Evolutionary conservation across 345 rosid species (phyloP).

Genomic region (Eucalyptus fibrosa): DNA sequence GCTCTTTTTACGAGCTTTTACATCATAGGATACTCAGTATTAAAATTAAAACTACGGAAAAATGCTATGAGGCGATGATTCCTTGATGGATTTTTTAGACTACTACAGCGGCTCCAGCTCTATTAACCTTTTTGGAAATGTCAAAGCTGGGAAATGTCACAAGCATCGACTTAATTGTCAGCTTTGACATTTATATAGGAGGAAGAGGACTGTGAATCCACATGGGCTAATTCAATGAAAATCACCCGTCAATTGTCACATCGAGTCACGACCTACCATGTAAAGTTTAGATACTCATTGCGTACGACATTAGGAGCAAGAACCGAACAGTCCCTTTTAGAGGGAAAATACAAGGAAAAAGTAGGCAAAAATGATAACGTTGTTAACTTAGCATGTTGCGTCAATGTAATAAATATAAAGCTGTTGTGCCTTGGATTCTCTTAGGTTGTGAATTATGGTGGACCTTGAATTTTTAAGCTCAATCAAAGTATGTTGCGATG

Average conservation of each 20-base stretch:
- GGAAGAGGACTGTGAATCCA: neutral
- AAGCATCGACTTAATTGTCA: neutral
- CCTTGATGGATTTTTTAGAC: neutral
- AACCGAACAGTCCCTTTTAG: neutral
- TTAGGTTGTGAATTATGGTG: no score
- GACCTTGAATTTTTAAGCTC: neutral
- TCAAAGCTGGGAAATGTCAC: neutral
- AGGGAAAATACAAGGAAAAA: neutral
- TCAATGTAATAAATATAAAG: no score
- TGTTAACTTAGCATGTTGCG: no score
- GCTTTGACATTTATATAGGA: neutral
- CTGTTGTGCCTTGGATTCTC: no score
- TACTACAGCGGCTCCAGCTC: neutral
- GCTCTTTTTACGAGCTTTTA: no score
- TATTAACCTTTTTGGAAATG: neutral
- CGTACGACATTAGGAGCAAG: accelerated
- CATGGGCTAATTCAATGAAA: neutral
- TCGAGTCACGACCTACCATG: neutral
- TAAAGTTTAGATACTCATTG: neutral
- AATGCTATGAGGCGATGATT: neutral
- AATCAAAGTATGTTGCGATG: neutral
- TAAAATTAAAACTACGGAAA: no score
- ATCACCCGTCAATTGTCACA: neutral
- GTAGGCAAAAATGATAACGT: neutral
- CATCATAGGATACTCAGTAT: no score